Evolutionary conservation across 257 asterid species (phyloP).

Genomic region (Plantago elongata): DNA sequence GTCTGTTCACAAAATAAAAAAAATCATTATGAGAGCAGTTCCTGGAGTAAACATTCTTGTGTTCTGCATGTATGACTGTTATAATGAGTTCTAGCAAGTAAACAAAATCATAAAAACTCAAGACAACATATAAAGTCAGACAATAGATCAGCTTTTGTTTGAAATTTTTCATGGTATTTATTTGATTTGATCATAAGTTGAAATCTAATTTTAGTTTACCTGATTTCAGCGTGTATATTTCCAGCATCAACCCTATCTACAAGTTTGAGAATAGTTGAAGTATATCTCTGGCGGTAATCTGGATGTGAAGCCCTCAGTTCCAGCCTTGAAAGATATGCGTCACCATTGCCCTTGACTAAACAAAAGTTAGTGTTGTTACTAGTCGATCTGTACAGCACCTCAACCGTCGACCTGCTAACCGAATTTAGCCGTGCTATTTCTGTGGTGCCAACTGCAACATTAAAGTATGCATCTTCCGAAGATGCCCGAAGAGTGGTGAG

Average conservation of each 20-base stretch:
- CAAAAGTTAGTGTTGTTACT: conserved; percentile 43
- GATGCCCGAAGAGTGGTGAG: conserved; percentile 27
- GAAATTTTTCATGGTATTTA: neutral
- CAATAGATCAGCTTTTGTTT: no score
- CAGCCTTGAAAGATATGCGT: conserved; percentile 41
- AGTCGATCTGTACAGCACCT: conserved; percentile 44
- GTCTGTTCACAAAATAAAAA: no score
- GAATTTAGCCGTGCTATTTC: conserved; percentile 35
- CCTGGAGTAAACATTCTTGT: no score
- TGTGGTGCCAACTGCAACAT: conserved; percentile 39
- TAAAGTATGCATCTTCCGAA: conserved; percentile 27
- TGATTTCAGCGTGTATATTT: conserved; percentile 29
- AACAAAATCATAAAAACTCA: no score
- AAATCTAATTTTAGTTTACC: conserved; percentile 29
- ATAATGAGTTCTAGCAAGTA: no score
- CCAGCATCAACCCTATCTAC: conserved; percentile 47
- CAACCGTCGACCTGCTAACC: conserved; percentile 19
- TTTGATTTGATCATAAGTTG: neutral
- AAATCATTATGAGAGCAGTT: no score
- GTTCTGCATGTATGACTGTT: no score
- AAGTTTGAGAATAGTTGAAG: conserved; percentile 37
- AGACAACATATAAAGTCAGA: no score
- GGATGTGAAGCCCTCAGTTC: conserved; percentile 40
- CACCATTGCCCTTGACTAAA: conserved; percentile 36
- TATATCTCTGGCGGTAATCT: conserved; percentile 30